These are phyloP conservation scores for Alternaria conjuncta DNA, from an alignment of 2,329 filamentous ascomycete species.

Conservation along the genomic window DNA sequence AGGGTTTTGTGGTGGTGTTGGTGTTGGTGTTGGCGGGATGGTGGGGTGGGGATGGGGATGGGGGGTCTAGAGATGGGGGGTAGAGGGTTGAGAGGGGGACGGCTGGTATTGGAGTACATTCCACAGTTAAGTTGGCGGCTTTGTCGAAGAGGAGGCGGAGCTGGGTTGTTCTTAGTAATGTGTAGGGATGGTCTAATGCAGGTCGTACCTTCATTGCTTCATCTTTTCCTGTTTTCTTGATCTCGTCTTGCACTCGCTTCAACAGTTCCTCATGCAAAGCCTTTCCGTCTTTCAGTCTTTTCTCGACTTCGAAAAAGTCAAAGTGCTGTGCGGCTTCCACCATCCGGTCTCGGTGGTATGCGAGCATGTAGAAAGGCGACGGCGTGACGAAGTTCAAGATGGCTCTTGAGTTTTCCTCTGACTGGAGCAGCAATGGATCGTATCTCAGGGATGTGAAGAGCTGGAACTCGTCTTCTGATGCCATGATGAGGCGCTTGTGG, in stretches of 20 bases:
- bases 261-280: conserved; percentile 41
- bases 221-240: conserved; percentile 27
- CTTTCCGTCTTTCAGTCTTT: conserved; percentile 44
- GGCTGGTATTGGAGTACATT: conserved; percentile 48
- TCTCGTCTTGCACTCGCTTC: conserved; percentile 39
- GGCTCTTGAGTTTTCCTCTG: conserved; percentile 53
- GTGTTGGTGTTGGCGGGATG: conserved; percentile 27
- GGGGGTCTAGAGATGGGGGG: conserved; percentile 62
- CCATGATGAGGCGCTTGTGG: conserved; percentile 16
- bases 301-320: conserved; percentile 51
- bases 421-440: conserved; percentile 45
- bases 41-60: conserved; percentile 33
- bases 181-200: not conserved
- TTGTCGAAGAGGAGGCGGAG: conserved; percentile 63
- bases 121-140: conserved; percentile 44
- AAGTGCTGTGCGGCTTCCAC: conserved; percentile 63
- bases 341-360: conserved; percentile 79
- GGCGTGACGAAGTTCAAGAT: conserved; percentile 56
- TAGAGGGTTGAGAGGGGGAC: conserved; percentile 62
- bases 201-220: conserved; percentile 36
- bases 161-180: conserved; percentile 29
- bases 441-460: conserved; percentile 51
- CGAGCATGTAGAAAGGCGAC: conserved; percentile 79
- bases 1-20: not conserved
- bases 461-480: conserved; percentile 36